Percentiles rank a stretch among this genome's conserved stretches.
Conservation (phyloP, 805 yeast genomes). For the Spathaspora gorwiae region DNA sequence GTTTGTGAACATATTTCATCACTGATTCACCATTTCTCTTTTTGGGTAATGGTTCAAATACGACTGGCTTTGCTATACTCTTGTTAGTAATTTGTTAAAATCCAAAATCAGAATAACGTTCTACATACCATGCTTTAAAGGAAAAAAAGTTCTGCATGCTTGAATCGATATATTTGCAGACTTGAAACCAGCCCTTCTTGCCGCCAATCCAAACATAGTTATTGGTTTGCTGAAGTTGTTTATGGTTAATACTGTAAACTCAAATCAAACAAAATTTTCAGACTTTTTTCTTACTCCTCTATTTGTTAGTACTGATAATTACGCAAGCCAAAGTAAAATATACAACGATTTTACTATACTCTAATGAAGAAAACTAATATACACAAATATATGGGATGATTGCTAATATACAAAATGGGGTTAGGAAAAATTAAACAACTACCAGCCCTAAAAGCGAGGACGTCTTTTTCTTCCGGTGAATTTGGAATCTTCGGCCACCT, state of each 20-base stretch:
- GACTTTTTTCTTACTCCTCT: slow-evolving; percentile 1
- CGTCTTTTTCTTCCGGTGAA: slow-evolving; percentile 77
- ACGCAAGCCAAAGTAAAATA: slow-evolving; percentile 1
- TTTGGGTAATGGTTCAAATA: slow-evolving; percentile 48
- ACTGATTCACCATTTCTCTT: slow-evolving; percentile 44
- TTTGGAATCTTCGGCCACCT: slow-evolving; percentile 84
- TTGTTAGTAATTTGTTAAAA: too few species aligned
- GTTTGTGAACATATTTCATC: slow-evolving; percentile 43
- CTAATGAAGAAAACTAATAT: too few species aligned
- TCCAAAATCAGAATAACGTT: not conserved
- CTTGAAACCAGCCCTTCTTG: not conserved
- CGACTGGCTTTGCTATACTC: slow-evolving; percentile 19
- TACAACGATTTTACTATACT: too few species aligned
- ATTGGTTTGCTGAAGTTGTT: too few species aligned
- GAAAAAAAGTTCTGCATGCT: slow-evolving; percentile 1
- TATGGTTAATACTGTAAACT: too few species aligned
- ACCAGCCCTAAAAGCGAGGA: slow-evolving; percentile 28
- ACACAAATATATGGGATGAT: not conserved
- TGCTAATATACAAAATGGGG: slow-evolving; percentile 1
- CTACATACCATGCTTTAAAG: slow-evolving; percentile 4
- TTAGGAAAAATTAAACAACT: not conserved
- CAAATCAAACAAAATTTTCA: not conserved
- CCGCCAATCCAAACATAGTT: slow-evolving; percentile 1
- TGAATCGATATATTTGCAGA: slow-evolving; percentile 1
- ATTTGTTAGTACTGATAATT: slow-evolving; percentile 7